Evolutionary conservation across 805 yeast genomes (phyloP).

Genomic region (Schwanniomyces sp.): DNA sequence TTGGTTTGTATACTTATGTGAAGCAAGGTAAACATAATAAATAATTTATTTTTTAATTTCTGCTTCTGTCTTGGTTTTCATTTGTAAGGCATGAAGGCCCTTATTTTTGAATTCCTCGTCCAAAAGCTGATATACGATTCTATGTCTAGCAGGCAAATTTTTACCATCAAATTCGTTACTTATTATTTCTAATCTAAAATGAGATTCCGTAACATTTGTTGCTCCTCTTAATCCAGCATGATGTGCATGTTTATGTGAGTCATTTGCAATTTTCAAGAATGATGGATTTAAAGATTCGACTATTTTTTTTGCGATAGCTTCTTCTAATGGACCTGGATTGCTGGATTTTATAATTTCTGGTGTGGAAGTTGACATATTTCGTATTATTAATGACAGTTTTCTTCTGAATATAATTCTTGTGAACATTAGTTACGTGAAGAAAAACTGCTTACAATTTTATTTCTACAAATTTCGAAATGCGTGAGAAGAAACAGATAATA

Average conservation of each 20-base stretch:
- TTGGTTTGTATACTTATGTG: conserved; percentile 3
- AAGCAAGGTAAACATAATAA: not conserved
- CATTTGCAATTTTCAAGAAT: conserved; percentile 61
- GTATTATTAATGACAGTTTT: not conserved
- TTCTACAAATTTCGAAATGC: not conserved
- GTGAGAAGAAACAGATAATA: not conserved
- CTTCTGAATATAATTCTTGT: not conserved
- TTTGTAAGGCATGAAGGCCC: conserved; percentile 86
- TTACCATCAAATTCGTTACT: conserved; percentile 68
- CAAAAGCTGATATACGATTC: conserved; percentile 67
- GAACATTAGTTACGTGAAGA: not conserved
- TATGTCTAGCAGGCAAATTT: conserved; percentile 71
- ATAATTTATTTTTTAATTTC: conserved; percentile 11
- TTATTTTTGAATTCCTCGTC: conserved; percentile 68
- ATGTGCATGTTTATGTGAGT: conserved; percentile 84
- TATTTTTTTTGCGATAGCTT: conserved; percentile 46
- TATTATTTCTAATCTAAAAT: conserved; percentile 73
- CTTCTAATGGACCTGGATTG: conserved; percentile 48
- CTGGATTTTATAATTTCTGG: conserved; percentile 10
- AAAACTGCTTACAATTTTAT: not conserved
- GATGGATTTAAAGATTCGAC: conserved; percentile 42
- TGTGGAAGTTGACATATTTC: conserved; percentile 2
- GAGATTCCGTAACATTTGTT: conserved; percentile 72
- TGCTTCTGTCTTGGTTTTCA: conserved; percentile 67
- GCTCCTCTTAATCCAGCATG: conserved; percentile 83